Evolutionary conservation across 805 yeast species (phyloP).

Genomic region (Torulaspora franciscae): DNA sequence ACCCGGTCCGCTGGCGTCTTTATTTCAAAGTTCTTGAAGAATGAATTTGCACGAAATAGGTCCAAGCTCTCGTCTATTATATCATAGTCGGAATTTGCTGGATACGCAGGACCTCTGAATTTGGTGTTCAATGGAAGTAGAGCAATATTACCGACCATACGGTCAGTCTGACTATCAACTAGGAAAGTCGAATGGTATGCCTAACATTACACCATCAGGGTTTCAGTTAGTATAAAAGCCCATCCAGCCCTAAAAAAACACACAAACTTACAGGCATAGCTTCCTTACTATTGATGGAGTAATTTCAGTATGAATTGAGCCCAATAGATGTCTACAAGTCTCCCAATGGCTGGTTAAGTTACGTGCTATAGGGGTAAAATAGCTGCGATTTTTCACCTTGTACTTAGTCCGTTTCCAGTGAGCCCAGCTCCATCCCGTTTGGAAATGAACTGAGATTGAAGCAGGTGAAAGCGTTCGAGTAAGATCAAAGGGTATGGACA

Average conservation of each 20-base stretch:
- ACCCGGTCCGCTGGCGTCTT: constrained; percentile 92
- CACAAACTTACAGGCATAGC: constrained; percentile 11
- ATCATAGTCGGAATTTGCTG: constrained; percentile 72
- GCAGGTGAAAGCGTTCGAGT: background rate
- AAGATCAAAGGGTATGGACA: background rate
- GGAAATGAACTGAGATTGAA: background rate
- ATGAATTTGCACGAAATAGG: constrained; percentile 90
- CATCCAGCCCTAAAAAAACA: background rate
- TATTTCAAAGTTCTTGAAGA: constrained; percentile 94
- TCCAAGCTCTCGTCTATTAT: constrained; percentile 88
- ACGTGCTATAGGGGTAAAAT: constrained; percentile 4
- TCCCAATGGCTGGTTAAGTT: background rate
- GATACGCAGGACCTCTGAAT: constrained; percentile 88
- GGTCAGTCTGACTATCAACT: constrained; percentile 52
- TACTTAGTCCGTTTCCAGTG: constrained; percentile 1
- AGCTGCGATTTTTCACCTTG: constrained; percentile 4
- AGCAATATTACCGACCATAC: constrained; percentile 73
- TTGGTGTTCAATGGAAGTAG: constrained; percentile 80
- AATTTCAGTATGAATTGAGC: background rate
- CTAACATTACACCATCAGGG: constrained; percentile 20
- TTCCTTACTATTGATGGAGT: background rate
- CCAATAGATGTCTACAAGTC: background rate
- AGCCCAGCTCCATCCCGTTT: background rate
- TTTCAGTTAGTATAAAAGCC: constrained; percentile 6
- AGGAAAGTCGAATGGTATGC: constrained; percentile 80